A percentile compares a stretch with the other conserved stretches of the same genome.
Conservation (phyloP, 116 monocot species). For the Posidonia oceanica region DNA sequence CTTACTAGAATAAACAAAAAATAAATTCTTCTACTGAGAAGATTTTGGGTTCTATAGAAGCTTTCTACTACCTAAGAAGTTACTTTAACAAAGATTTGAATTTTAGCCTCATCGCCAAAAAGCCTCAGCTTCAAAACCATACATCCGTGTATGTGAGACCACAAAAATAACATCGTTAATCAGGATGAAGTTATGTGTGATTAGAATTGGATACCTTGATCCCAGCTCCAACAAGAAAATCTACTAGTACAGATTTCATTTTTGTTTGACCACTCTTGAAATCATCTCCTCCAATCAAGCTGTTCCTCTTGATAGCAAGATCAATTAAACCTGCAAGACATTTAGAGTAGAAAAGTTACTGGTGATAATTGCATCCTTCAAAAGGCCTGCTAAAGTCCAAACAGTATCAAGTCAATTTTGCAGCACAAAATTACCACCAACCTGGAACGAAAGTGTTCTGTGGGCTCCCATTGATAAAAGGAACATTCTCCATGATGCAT, state of each 20-base stretch:
- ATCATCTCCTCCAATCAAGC: constrained; percentile 94
- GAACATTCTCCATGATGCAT: constrained; percentile 72
- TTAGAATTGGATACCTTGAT: constrained; percentile 59
- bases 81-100: too few relatives aligned
- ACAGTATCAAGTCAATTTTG: too few relatives aligned
- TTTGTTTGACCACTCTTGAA: constrained; percentile 99
- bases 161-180: too few relatives aligned
- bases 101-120: too few relatives aligned
- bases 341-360: not conserved
- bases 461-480: constrained; percentile 96
- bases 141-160: too few relatives aligned
- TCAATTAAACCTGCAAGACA: constrained; percentile 68
- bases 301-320: constrained; percentile 74
- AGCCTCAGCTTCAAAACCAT: too few relatives aligned
- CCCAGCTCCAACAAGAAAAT: constrained; percentile 97
- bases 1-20: too few relatives aligned
- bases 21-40: too few relatives aligned
- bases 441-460: constrained; percentile 99
- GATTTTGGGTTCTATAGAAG: too few relatives aligned
- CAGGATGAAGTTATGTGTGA: not conserved
- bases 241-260: constrained; percentile 94
- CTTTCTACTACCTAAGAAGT: too few relatives aligned
- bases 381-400: not conserved
- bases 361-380: not conserved
- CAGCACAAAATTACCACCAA: constrained; percentile 4